phyloP scores from a whole-genome alignment of 176 grass and related monocot species.

The Carex littledalei region DNA sequence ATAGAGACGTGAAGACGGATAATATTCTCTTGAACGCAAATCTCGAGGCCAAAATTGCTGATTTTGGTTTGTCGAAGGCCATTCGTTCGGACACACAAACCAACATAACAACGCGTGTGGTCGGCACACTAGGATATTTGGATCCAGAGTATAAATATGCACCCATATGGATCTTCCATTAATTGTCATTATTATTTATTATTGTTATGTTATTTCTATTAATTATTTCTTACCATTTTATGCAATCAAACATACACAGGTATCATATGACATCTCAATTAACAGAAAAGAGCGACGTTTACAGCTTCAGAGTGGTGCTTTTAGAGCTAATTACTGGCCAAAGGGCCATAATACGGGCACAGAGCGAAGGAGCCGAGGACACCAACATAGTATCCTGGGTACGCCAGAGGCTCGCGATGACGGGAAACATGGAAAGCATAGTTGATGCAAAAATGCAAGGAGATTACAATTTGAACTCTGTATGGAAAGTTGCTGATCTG shows the following conservation, averaged over 20 bases:
- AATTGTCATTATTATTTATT: neutral
- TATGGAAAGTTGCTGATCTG: constrained; percentile 30
- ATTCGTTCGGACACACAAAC: neutral
- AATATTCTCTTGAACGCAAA: constrained; percentile 48
- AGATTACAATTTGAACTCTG: constrained; percentile 19
- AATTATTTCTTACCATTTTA: neutral
- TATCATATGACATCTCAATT: constrained; percentile 10
- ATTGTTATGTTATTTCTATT: neutral
- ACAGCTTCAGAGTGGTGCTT: constrained; percentile 36
- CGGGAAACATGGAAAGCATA: constrained; percentile 19
- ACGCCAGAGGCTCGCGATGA: neutral
- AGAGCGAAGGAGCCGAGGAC: neutral
- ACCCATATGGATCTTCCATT: too few species aligned
- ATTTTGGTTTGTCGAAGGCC: constrained; percentile 53
- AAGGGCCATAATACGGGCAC: neutral
- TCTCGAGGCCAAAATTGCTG: constrained; percentile 54
- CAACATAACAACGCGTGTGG: constrained; percentile 15
- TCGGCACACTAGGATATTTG: constrained; percentile 39
- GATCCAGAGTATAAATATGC: constrained; percentile 42
- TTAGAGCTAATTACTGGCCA: constrained; percentile 30
- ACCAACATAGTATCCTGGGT: constrained; percentile 5
- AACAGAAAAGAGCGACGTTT: constrained; percentile 36
- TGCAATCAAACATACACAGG: neutral
- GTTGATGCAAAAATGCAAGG: constrained; percentile 25
- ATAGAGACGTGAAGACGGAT: constrained; percentile 47